phyloP scores from a whole-genome alignment of 345 rosid species.

The Aquilaria sinensis region DNA sequence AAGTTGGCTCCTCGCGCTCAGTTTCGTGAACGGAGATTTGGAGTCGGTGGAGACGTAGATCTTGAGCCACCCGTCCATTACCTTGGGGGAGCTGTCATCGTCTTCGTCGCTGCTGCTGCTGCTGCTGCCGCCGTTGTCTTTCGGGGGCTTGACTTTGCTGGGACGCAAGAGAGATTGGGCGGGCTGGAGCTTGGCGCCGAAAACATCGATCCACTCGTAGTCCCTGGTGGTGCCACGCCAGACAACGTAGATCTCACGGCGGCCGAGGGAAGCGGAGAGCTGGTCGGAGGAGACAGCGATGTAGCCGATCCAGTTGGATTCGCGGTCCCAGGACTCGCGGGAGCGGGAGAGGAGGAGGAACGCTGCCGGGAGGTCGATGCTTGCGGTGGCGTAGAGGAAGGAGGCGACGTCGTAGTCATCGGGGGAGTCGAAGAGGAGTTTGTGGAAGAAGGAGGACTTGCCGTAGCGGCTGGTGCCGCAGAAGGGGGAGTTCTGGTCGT shows the following conservation, averaged over 20 bases:
- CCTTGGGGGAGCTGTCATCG: constrained; percentile 35
- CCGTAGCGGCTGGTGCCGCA: constrained; percentile 89
- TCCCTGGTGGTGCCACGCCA: constrained; percentile 78
- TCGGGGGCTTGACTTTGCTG: not conserved
- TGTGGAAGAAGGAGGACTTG: constrained; percentile 46
- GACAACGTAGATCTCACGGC: constrained; percentile 69
- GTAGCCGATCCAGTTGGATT: constrained; percentile 95
- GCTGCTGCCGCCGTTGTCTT: constrained; percentile 7
- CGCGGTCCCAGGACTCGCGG: constrained; percentile 89
- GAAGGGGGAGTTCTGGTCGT: constrained; percentile 76
- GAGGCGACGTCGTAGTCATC: constrained; percentile 38
- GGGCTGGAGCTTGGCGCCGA: constrained; percentile 56
- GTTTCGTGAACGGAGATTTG: constrained; percentile 52
- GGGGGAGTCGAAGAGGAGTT: constrained; percentile 61
- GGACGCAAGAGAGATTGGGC: constrained; percentile 33
- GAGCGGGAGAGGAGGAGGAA: constrained; percentile 62
- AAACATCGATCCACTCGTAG: constrained; percentile 71
- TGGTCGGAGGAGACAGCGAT: constrained; percentile 69
- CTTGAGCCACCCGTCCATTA: constrained; percentile 81
- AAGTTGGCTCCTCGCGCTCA: constrained; percentile 56
- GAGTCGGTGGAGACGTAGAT: constrained; percentile 60
- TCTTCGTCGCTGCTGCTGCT: constrained; percentile 42
- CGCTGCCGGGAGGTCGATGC: constrained; percentile 44
- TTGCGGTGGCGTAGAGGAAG: constrained; percentile 82
- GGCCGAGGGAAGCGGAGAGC: constrained; percentile 33